phyloP scores from a whole-genome alignment of 2,329 filamentous ascomycete genomes.

The Gyromitra esculenta region DNA sequence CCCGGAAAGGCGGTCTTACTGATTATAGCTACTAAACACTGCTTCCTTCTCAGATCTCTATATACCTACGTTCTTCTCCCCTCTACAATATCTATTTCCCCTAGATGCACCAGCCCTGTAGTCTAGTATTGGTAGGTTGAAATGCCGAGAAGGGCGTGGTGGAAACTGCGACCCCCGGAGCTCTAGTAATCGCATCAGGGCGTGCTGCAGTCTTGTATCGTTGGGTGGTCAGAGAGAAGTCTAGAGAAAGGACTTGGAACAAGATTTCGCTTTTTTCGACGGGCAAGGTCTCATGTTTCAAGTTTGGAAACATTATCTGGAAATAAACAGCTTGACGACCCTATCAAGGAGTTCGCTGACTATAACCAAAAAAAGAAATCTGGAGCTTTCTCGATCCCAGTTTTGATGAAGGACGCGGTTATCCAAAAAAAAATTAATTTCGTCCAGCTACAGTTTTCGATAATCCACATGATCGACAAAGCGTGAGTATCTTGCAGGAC shows the following conservation, averaged over 20 bases:
- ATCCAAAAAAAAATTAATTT: background rate
- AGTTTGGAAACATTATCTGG: background rate
- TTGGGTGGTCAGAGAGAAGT: background rate
- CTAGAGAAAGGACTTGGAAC: background rate
- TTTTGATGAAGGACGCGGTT: background rate
- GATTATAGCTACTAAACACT: too few species aligned
- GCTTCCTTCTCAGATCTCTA: too few species aligned
- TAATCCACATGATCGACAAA: background rate
- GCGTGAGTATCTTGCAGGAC: background rate
- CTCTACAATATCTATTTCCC: too few species aligned
- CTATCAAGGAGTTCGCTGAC: background rate
- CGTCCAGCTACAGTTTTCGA: background rate
- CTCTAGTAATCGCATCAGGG: background rate
- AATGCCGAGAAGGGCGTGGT: background rate
- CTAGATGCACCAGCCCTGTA: background rate
- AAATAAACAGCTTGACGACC: background rate
- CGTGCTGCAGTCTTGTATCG: background rate
- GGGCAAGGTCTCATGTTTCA: background rate
- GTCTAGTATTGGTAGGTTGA: too few species aligned
- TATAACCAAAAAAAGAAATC: background rate
- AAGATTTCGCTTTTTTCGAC: background rate
- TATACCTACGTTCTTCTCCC: too few species aligned
- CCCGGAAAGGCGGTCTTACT: too few species aligned
- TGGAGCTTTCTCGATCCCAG: background rate
- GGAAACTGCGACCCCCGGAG: background rate